A percentile compares a stretch with the other conserved stretches of the same genome.
phyloP scores from a whole-genome alignment of 805 yeast species.

The Pichia kluyveri region DNA sequence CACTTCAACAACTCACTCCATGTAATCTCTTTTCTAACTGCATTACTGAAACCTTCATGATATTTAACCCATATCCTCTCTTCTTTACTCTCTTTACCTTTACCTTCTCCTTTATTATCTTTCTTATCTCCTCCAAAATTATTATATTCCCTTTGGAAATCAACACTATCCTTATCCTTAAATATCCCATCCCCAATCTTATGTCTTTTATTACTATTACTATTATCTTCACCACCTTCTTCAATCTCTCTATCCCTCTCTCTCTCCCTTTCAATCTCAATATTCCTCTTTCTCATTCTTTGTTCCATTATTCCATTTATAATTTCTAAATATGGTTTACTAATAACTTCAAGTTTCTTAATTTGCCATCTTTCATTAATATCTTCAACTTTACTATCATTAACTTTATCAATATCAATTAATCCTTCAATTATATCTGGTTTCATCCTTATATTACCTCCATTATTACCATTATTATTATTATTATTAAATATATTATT shows the following conservation, averaged over 20 bases:
- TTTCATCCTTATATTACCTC: neutral
- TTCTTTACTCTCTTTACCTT: slow-evolving; percentile 16
- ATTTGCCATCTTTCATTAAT: too few species aligned
- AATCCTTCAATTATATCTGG: slow-evolving; percentile 3
- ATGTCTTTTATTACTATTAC: too few species aligned
- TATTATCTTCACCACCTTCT: too few species aligned
- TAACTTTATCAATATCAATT: neutral
- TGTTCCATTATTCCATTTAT: neutral
- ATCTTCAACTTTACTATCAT: too few species aligned
- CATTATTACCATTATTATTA: too few species aligned
- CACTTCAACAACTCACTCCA: slow-evolving; percentile 57
- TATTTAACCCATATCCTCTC: slow-evolving; percentile 74
- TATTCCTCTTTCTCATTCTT: neutral
- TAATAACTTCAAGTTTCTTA: neutral
- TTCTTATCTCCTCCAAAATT: neutral
- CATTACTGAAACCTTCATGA: slow-evolving; percentile 87
- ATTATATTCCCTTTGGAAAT: neutral
- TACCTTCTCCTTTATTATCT: slow-evolving; percentile 13
- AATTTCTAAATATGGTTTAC: slow-evolving; percentile 1
- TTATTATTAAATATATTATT: neutral
- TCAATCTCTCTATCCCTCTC: too few species aligned
- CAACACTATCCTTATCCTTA: too few species aligned
- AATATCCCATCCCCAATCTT: too few species aligned
- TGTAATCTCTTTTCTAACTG: slow-evolving; percentile 73
- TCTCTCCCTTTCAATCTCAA: neutral